A percentile compares a stretch with the other conserved stretches of the same genome.
These are phyloP conservation scores for Solanum hybrid DNA, from an alignment of 305 asterid genomes.

Conservation along the genomic window DNA sequence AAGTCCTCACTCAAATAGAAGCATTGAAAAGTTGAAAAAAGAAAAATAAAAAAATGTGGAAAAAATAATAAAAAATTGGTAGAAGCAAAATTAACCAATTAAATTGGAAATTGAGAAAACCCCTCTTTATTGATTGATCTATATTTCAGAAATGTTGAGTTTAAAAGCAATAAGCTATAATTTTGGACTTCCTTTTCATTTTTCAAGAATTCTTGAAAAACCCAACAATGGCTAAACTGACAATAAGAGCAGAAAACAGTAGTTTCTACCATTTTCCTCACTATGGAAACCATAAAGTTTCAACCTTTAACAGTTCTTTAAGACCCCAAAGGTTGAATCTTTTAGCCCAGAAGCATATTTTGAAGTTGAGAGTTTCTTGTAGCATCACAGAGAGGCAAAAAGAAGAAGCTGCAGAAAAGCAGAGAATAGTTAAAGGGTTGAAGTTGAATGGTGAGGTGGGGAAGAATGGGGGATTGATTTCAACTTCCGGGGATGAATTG, in stretches of 20 bases:
- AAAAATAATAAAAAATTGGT: background rate
- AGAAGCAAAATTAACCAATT: background rate
- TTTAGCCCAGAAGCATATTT: conserved; percentile 23
- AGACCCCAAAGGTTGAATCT: conserved; percentile 7
- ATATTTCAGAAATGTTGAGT: background rate
- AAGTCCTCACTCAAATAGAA: background rate
- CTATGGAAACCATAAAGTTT: conserved; percentile 22
- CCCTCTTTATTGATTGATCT: background rate
- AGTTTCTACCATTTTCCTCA: conserved; percentile 16
- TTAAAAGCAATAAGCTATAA: background rate
- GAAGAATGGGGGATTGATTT: conserved; percentile 20
- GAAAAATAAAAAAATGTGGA: background rate
- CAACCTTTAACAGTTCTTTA: conserved; percentile 25
- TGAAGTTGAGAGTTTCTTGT: conserved; percentile 48
- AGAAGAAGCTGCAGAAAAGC: conserved; percentile 29
- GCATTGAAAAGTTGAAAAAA: background rate
- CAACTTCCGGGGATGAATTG: conserved; percentile 15
- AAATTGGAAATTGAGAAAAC: background rate
- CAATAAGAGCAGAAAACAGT: conserved; percentile 33
- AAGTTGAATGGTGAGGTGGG: conserved; percentile 35
- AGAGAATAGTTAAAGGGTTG: conserved; percentile 29
- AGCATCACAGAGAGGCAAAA: conserved; percentile 55
- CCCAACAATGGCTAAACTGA: conserved; percentile 38
- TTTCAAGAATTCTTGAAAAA: background rate
- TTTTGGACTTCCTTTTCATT: background rate